Percentiles rank a stretch among this genome's conserved stretches.
Evolutionary conservation across 345 rosid species (phyloP).

Genomic region (Kernera saxatilis): DNA sequence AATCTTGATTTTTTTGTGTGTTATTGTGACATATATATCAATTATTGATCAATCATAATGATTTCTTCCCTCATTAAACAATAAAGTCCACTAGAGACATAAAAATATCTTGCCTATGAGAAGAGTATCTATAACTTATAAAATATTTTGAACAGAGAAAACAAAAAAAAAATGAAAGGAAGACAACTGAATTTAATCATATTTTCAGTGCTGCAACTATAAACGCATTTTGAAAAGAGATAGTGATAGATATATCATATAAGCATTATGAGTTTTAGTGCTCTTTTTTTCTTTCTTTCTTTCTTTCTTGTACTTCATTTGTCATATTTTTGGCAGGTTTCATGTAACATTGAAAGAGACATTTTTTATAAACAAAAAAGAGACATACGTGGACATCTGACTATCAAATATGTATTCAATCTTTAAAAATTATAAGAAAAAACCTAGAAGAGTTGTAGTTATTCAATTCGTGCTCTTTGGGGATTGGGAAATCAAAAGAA

Average conservation of each 20-base stretch:
- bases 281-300: background rate
- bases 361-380: too few species aligned
- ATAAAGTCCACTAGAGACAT: conserved; percentile 4
- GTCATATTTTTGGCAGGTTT: background rate
- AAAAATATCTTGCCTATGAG: background rate
- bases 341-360: background rate
- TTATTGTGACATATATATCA: background rate
- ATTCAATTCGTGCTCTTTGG: background rate
- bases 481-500: background rate
- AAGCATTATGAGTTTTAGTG: conserved; percentile 6
- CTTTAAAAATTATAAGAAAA: background rate
- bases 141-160: background rate
- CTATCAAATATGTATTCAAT: background rate
- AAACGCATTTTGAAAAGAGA: conserved; percentile 2
- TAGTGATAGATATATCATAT: background rate
- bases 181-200: background rate
- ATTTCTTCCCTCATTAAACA: background rate
- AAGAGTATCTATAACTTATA: background rate
- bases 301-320: background rate
- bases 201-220: background rate
- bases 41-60: background rate
- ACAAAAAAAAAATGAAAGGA: background rate
- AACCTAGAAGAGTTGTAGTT: background rate
- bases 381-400: conserved; percentile 1
- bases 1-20: too few species aligned